Evolutionary conservation across 1,139 yeast species (phyloP).

Genomic region (Hyphopichia fennica): DNA sequence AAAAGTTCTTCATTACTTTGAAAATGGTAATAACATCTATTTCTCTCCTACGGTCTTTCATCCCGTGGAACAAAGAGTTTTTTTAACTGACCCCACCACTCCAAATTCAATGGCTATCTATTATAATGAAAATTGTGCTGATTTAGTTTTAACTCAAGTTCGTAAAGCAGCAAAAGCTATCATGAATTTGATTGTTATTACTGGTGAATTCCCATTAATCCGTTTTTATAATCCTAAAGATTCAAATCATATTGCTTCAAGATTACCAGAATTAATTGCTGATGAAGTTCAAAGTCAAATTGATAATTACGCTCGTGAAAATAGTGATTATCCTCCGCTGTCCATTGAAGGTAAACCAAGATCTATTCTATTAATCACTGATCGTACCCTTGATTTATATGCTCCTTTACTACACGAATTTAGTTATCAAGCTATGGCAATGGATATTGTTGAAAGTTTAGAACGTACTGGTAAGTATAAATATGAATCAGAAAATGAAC

Average conservation of each 20-base stretch:
- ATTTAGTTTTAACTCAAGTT: slow-evolving; percentile 60
- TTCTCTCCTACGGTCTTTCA: slow-evolving; percentile 29
- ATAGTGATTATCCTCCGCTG: slow-evolving; percentile 65
- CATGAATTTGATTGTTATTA: slow-evolving; percentile 55
- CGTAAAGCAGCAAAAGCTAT: slow-evolving; percentile 60
- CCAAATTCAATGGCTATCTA: slow-evolving; percentile 70
- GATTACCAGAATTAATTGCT: slow-evolving; percentile 74
- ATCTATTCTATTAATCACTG: slow-evolving; percentile 73
- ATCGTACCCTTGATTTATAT: slow-evolving; percentile 78
- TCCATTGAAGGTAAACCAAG: slow-evolving; percentile 60
- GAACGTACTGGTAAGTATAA: slow-evolving; percentile 56
- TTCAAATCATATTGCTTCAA: slow-evolving; percentile 48
- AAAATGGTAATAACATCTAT: slow-evolving; percentile 25
- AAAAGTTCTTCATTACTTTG: slow-evolving; percentile 31
- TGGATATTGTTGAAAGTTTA: slow-evolving; percentile 60
- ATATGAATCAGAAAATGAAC: slow-evolving; percentile 62
- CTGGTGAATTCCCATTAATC: slow-evolving; percentile 88
- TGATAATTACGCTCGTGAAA: slow-evolving; percentile 71
- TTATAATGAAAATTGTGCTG: slow-evolving; percentile 66
- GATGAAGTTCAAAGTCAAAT: slow-evolving; percentile 66
- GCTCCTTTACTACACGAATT: slow-evolving; percentile 91
- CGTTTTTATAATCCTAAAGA: slow-evolving; percentile 64
- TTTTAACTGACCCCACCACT: slow-evolving; percentile 35
- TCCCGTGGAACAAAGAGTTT: slow-evolving; percentile 42
- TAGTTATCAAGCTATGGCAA: slow-evolving; percentile 91